Evolutionary conservation across 2,329 filamentous ascomycete genomes (phyloP).

Genomic region (Alternaria arborescens): DNA sequence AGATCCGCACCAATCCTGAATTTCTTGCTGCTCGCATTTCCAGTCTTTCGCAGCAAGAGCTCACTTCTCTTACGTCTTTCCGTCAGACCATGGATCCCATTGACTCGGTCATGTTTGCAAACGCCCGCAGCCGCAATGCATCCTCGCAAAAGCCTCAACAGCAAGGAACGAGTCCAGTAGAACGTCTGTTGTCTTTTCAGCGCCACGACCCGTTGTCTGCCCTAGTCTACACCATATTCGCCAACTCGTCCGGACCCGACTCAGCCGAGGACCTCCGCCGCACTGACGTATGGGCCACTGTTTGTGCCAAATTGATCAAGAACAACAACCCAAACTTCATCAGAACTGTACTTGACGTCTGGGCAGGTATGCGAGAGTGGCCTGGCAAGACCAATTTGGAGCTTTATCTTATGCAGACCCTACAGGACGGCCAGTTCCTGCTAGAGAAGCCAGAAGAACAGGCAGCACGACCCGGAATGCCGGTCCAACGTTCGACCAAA

Average conservation of each 20-base stretch:
- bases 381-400: conserved; percentile 89
- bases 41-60: conserved; percentile 76
- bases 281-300: conserved; percentile 86
- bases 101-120: conserved; percentile 81
- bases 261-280: conserved; percentile 81
- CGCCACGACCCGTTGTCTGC: conserved; percentile 85
- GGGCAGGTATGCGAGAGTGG: conserved; percentile 88
- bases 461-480: conserved; percentile 70
- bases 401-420: conserved; percentile 91
- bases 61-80: conserved; percentile 78
- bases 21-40: conserved; percentile 86
- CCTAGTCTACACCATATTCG: conserved; percentile 87
- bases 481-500: conserved; percentile 76
- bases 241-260: conserved; percentile 82
- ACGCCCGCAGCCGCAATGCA: conserved; percentile 61
- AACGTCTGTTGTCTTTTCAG: conserved; percentile 87
- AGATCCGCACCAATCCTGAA: conserved; percentile 84
- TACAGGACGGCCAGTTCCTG: conserved; percentile 91
- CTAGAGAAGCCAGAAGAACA: conserved; percentile 86
- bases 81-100: conserved; percentile 81
- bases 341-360: conserved; percentile 84
- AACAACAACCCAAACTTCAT: conserved; percentile 81
- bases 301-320: conserved; percentile 82
- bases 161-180: conserved; percentile 71
- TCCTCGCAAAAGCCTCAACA: conserved; percentile 59